Conservation (phyloP, 352 stramenopile species). For the Globisporangium nagaii region DNA sequence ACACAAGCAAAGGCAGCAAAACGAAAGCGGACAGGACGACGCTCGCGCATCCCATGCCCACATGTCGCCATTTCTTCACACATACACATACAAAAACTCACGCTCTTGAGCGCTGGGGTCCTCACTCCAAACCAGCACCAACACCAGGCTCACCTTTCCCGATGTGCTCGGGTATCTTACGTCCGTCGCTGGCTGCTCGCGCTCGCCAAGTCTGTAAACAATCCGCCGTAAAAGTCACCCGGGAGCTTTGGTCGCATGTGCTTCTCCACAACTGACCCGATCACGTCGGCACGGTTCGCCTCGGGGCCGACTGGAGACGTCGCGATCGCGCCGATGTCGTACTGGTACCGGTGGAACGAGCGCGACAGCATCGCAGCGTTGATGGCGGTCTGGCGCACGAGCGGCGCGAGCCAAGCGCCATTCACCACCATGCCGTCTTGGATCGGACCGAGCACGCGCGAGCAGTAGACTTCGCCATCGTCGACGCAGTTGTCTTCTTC, state of each 20-base stretch:
- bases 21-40: neutral
- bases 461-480: slow-evolving; percentile 76
- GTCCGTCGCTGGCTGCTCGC: neutral
- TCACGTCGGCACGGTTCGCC: slow-evolving; percentile 65
- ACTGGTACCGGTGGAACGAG: slow-evolving; percentile 70
- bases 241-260: slow-evolving; percentile 80
- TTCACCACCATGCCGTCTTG: slow-evolving; percentile 85
- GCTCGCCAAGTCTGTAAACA: slow-evolving; percentile 60
- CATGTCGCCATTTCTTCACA: slow-evolving; percentile 3
- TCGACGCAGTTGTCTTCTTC: slow-evolving; percentile 75
- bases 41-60: neutral
- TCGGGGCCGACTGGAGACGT: slow-evolving; percentile 60
- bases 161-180: neutral
- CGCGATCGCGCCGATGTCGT: slow-evolving; percentile 60
- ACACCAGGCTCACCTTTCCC: neutral
- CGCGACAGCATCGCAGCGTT: slow-evolving; percentile 72
- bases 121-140: neutral
- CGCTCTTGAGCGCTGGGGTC: neutral
- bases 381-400: slow-evolving; percentile 81
- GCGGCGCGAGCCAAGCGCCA: slow-evolving; percentile 67
- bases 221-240: slow-evolving; percentile 79
- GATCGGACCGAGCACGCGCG: slow-evolving; percentile 72
- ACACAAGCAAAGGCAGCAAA: neutral
- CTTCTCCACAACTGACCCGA: slow-evolving; percentile 67
- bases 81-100: neutral